Evolutionary conservation across 352 stramenopile genomes (phyloP).

Genomic region (Thalassiosira mediterranea): DNA sequence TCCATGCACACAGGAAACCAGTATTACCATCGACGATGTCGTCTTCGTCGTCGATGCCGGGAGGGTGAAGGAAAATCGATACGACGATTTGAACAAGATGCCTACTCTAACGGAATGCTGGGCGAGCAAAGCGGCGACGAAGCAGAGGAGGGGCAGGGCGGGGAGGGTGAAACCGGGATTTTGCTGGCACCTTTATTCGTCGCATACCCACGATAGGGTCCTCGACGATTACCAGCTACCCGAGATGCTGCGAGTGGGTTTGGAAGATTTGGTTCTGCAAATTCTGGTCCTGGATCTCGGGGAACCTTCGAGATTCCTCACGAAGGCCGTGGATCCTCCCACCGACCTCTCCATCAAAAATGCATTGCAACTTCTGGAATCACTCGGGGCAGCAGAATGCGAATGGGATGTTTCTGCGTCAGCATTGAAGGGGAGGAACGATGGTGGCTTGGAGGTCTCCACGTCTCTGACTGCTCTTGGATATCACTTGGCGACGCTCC

Average conservation of each 20-base stretch:
- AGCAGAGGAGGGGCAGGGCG: conserved; percentile 83
- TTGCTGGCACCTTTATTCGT: conserved; percentile 90
- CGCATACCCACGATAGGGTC: conserved; percentile 83
- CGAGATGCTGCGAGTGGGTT: conserved; percentile 94
- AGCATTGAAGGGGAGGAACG: neutral
- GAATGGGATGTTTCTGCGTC: conserved; percentile 42
- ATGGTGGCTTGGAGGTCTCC: neutral
- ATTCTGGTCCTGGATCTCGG: conserved; percentile 91
- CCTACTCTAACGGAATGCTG: conserved; percentile 83
- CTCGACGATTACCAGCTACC: conserved; percentile 88
- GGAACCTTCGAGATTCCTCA: conserved; percentile 88
- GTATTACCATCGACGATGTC: conserved; percentile 93
- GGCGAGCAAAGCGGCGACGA: conserved; percentile 65
- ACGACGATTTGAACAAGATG: conserved; percentile 82
- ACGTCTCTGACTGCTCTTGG: conserved; percentile 90
- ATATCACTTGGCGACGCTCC: conserved; percentile 89
- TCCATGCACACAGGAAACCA: no score
- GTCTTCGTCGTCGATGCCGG: conserved; percentile 82
- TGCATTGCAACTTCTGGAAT: conserved; percentile 90
- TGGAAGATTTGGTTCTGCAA: conserved; percentile 95
- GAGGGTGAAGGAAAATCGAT: conserved; percentile 81
- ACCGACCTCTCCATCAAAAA: conserved; percentile 88
- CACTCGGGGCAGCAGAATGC: conserved; percentile 90
- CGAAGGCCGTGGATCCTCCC: conserved; percentile 91
- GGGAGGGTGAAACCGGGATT: conserved; percentile 90